Percentiles rank a stretch among this genome's conserved stretches.
Evolutionary conservation across 805 yeast species (phyloP).

Genomic region (Tetrapisispora namnaoensis): DNA sequence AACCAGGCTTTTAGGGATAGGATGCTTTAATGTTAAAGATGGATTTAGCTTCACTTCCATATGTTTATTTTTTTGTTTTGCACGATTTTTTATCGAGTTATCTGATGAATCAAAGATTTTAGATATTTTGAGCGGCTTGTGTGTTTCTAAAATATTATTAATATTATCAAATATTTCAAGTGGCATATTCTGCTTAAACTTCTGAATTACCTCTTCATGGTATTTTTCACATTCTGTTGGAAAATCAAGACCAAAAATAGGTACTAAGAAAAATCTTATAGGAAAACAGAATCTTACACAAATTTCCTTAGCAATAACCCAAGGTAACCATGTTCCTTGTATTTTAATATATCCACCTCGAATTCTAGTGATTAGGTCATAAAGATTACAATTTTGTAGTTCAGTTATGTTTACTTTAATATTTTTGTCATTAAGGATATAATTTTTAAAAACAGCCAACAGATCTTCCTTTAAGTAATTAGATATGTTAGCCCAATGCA

Average conservation of each 20-base stretch:
- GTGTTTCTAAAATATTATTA: neutral
- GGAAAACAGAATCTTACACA: slow-evolving; percentile 71
- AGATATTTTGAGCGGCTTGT: neutral
- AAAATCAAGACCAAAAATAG: slow-evolving; percentile 67
- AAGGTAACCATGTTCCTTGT: slow-evolving; percentile 92
- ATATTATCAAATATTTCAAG: neutral
- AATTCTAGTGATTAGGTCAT: slow-evolving; percentile 47
- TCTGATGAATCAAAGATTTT: neutral
- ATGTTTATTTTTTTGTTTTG: neutral
- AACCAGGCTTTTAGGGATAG: neutral
- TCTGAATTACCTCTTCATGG: neutral
- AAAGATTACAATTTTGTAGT: slow-evolving; percentile 9
- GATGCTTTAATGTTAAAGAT: neutral
- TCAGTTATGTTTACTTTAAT: neutral
- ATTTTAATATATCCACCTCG: slow-evolving; percentile 87
- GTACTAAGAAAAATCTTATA: slow-evolving; percentile 65
- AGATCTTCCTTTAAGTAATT: slow-evolving; percentile 13
- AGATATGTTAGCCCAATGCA: slow-evolving; percentile 27
- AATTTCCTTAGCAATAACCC: slow-evolving; percentile 50
- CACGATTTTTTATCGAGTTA: neutral
- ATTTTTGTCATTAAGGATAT: slow-evolving; percentile 8
- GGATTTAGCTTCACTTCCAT: neutral
- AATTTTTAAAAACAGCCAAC: slow-evolving; percentile 8
- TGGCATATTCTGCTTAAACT: neutral
- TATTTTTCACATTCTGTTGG: slow-evolving; percentile 25